Conservation (phyloP, 1,284 basidiomycete genomes). For the Fomitopsis pinicola region DNA sequence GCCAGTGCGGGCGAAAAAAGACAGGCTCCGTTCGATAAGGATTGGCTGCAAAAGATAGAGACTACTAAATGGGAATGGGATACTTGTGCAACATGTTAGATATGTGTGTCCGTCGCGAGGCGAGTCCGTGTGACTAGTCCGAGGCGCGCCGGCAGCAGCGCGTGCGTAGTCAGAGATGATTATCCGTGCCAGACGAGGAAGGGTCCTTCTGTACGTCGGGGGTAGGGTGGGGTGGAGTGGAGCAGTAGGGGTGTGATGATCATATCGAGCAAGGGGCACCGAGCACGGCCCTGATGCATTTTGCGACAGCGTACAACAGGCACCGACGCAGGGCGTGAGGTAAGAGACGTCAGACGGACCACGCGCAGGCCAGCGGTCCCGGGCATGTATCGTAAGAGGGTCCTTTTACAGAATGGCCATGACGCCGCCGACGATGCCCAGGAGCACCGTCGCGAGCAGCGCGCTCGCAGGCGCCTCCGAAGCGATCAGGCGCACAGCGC, state of each 20-base stretch:
- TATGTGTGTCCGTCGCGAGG: neutral
- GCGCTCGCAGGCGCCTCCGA: neutral
- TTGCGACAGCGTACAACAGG: conserved; percentile 1
- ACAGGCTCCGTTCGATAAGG: neutral
- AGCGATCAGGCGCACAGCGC: neutral
- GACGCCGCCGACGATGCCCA: conserved; percentile 3
- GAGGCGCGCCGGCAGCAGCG: neutral
- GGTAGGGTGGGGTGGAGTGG: neutral
- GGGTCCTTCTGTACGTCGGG: neutral
- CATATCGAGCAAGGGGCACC: neutral
- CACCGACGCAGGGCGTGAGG: neutral
- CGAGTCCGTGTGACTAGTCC: neutral
- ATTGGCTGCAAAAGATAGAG: neutral
- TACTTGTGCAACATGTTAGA: neutral
- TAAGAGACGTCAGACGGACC: neutral
- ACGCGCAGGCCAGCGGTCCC: neutral
- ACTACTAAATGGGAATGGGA: neutral
- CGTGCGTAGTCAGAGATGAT: neutral
- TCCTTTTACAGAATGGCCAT: conserved; percentile 1
- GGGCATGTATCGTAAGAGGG: neutral
- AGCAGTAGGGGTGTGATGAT: neutral
- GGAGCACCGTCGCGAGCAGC: conserved; percentile 2
- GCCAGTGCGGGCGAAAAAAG: neutral
- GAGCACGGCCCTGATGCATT: neutral
- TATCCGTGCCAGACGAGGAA: neutral